Evolutionary conservation across 2,329 filamentous ascomycete species (phyloP), one percentile per base, ranked within the genome.

Genomic region (Acarospora socialis): DNA sequence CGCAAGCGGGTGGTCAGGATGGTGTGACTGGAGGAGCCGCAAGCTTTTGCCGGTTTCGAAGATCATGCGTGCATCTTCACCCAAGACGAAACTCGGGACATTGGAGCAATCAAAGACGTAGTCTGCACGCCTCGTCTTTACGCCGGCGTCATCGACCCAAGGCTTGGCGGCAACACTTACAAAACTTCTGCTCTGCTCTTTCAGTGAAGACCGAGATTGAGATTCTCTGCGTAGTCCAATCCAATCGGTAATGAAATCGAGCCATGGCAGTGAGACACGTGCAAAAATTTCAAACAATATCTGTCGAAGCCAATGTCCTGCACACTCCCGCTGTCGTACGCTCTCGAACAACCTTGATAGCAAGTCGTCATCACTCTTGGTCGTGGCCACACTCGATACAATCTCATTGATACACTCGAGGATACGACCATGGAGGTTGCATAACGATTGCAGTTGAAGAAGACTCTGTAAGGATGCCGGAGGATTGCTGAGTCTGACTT

Each of bases 41-140:
- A 43, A 14, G 12, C 32, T 38, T 22, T 32, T 28, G 17, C 29
- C 52, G 23, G 76, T 86, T 55, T 87, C 81, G 55, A 82, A 87
- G 35, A 84, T 57, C 5, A 23, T 14, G n/a, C 20, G 16, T 17
- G 24, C 25, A 14, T 38, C 29, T 10, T 34, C 36, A 25, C 26
- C 26, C 4, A 18, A 24, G 14, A 41, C 31, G 13, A 41, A 41
- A 4, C 16, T 30, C 16, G 39, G 39, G 19, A 39, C 17, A n/a
- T 17, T 19, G 7, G 17, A 20, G 13, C 17, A 20, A n/a, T 32
- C 25, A 24, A 37, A 32, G 7, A 19, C 20, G 17, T 37, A 34
- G 15, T 29, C 30, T 9, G 19, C 8, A n/a, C 20, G 24, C 10
- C 24, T 17, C 3, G 14, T 5, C 14, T 28, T 27, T 13, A 13